Evolutionary conservation across 1,284 basidiomycete species (phyloP), one percentile per base, ranked within the genome.

Genomic region (Phlebopus sp.): DNA sequence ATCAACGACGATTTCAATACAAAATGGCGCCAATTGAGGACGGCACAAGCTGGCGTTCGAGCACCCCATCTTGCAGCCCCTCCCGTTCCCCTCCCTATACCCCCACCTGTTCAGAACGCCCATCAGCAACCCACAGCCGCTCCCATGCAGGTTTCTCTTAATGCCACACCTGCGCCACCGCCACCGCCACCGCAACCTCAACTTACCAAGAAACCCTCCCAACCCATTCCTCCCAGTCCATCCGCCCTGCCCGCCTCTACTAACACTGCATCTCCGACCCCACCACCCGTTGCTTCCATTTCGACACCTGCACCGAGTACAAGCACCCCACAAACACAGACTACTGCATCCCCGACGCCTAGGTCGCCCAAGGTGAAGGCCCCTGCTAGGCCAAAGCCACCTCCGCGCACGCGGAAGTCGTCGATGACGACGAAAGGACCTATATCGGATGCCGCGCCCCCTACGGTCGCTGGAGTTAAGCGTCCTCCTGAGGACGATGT

Each of bases 401-500:
- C 73, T 2, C 68, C 74, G 7, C 72, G 73, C 46, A 59, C 63
- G 9, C 64, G 74, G 14, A 82, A 75, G 57, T 74, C 74, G 17
- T 81, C 81, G 13, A 76, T 75, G 55, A 46, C 60, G 15, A 49
- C 56, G 73, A 76, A 29, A 59, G 47, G 59, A 43, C 69, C 72
- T 8, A 60, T 63, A 9, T 58, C 66, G 8, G 58, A 68, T 49
- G 54, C 58, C 43, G 36, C 59, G 5, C 57, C 68, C 14, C 48
- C 61, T 37, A 53, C 70, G 2, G 52, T 60, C 37, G 63, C 53
- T 30, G 71, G 71, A 41, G 55, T 61, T 35, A 89, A 88, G 58
- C 77, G 84, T 21, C 68, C 67, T 18, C 78, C 83, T 15, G 83
- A 86, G 45, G 82, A 87, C 14, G 82, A 82, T 8, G 47, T 62